Evolutionary conservation across 2,329 filamentous ascomycete species (phyloP), one percentile per base, ranked within the genome.

Genomic region (Claviceps humidiphila): DNA sequence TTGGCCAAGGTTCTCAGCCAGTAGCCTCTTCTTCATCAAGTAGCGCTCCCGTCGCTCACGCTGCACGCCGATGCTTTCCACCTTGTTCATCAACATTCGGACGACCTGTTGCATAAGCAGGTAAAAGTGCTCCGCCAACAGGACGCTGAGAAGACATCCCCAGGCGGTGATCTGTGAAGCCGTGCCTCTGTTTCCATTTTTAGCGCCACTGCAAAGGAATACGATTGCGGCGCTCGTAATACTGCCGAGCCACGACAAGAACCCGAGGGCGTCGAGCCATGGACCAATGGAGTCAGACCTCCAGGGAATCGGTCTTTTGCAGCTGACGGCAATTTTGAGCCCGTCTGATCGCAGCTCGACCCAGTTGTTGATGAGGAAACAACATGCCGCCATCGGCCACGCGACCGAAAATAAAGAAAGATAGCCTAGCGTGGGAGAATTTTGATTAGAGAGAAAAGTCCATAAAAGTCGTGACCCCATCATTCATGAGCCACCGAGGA

Each of bases 301-400:
- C 78, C 86, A 89, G 0, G 93, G 93, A 40, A 87, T 88, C 0
- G 93, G 93, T 3, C 93, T 83, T 61, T 91, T 85, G 74, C 88
- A 90, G 66, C 90, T 85, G 47, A 89, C 76, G 52, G 89, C 89
- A 60, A 97, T 95, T 68, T 98, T 98, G 71, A 95, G 78, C 2
- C 91, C 90, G 64, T 98, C 93, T 0, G 88, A 88, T 43, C 93
- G 86, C 41, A 97, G 78, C 65, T 97, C 93, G 53, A 98, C 73
- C 89, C 91, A 97, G 71, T 97, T 94, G 71, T 97, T 97, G 67
- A 93, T 73, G 13, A 97, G 72, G 71, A 97, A 97, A 1, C 86
- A 91, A 53, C 89, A 76, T 2, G 86, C 84, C 0, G 91, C 90
- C n/a, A 97, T 73, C 0, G 93, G 93, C 93, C 93, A 98, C 51